Percentiles rank a stretch among this genome's conserved stretches.
These are phyloP conservation scores for Rhodofomes roseus DNA, from an alignment of 1,284 basidiomycete genomes.

Conservation along the genomic window DNA sequence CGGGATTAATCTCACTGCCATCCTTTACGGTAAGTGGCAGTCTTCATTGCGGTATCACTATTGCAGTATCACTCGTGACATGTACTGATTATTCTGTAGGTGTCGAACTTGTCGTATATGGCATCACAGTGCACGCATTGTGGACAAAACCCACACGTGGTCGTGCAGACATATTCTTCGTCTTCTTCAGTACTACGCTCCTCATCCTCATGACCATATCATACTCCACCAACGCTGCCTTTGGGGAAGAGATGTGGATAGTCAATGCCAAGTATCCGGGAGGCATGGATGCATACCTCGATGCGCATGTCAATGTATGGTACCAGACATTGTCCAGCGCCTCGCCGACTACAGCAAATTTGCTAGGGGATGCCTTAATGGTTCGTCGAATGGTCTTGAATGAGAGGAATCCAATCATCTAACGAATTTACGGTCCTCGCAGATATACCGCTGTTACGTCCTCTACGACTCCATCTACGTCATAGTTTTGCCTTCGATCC, in stretches of 20 bases:
- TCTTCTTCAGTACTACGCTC: conserved; percentile 11
- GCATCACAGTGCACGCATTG: conserved; percentile 15
- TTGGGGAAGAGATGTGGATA: conserved; percentile 19
- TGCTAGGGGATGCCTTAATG: conserved; percentile 13
- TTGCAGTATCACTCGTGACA: neutral
- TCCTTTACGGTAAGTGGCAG: conserved; percentile 23
- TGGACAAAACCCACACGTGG: neutral
- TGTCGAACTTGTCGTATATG: conserved; percentile 21
- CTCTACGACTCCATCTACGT: neutral
- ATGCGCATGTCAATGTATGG: conserved; percentile 13
- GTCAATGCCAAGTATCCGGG: conserved; percentile 13
- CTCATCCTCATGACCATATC: conserved; percentile 15
- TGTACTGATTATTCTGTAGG: conserved; percentile 10
- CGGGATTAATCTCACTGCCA: conserved; percentile 21
- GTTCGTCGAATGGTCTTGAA: neutral
- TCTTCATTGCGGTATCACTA: neutral
- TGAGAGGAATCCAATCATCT: too few relatives aligned
- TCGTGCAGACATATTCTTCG: neutral
- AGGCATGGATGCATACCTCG: conserved; percentile 10
- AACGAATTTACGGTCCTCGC: neutral
- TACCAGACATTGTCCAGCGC: conserved; percentile 11
- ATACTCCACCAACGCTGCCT: conserved; percentile 12
- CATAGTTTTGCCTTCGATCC: neutral
- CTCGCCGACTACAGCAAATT: conserved; percentile 10
- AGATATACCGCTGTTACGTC: neutral